Percentiles rank a stretch among this genome's conserved stretches.
These are phyloP conservation scores for Yarrowia alimentaria DNA, from an alignment of 805 yeast genomes.

Conservation along the genomic window DNA sequence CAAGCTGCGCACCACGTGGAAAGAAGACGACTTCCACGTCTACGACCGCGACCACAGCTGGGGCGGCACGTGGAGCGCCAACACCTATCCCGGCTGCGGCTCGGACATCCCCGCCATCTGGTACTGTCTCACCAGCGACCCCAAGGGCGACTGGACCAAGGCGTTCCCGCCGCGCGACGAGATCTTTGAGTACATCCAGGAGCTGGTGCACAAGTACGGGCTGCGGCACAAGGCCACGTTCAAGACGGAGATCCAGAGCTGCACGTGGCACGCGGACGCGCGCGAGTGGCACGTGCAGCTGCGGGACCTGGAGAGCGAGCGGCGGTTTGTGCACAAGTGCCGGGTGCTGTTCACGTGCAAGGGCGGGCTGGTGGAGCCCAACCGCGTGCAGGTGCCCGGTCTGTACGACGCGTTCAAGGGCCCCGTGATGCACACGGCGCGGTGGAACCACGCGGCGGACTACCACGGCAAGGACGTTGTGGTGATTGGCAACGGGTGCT, in stretches of 20 bases:
- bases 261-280: slow-evolving; percentile 30
- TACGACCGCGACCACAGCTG: slow-evolving; percentile 29
- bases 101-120: slow-evolving; percentile 32
- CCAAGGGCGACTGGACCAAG: slow-evolving; percentile 31
- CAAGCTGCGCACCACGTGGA: slow-evolving; percentile 19
- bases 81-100: slow-evolving; percentile 34
- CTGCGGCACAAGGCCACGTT: slow-evolving; percentile 26
- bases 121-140: slow-evolving; percentile 31
- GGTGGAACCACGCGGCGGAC: slow-evolving; percentile 30
- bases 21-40: slow-evolving; percentile 28
- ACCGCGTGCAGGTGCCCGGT: slow-evolving; percentile 28
- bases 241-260: slow-evolving; percentile 10
- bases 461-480: slow-evolving; percentile 29
- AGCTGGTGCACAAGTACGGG: slow-evolving; percentile 29
- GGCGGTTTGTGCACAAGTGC: slow-evolving; percentile 26
- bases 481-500: slow-evolving; percentile 30
- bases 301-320: slow-evolving; percentile 23
- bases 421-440: slow-evolving; percentile 30
- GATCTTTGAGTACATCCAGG: slow-evolving; percentile 28
- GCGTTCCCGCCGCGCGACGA: slow-evolving; percentile 31
- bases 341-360: slow-evolving; percentile 29
- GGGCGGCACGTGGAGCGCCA: slow-evolving; percentile 34
- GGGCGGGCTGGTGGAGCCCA: slow-evolving; percentile 30
- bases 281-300: slow-evolving; percentile 28
- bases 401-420: slow-evolving; percentile 31